Evolutionary conservation across 2,329 filamentous ascomycete species (phyloP), one percentile per base, ranked within the genome.

Genomic region (Neurospora sp.): DNA sequence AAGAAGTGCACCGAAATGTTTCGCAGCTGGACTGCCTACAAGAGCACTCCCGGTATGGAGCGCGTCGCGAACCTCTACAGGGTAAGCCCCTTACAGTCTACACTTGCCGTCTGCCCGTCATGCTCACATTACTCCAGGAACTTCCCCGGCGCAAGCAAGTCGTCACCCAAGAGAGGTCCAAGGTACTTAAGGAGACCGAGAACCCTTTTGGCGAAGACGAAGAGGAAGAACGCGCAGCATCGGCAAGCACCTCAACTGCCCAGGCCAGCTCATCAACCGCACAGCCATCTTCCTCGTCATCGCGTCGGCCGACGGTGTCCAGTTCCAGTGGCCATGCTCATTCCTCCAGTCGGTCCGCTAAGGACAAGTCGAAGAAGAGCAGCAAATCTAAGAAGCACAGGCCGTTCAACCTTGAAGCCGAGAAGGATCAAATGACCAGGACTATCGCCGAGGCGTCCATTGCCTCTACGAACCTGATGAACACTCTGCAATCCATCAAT

Each of bases 361-460:
- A 84, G 71, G 83, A 84, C 69, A 86, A 87, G 74, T 79, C 81
- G 72, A 82, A 81, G 75, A 81, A 82, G 73, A 81, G 83, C 68
- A 82, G 86, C 73, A 85, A 85, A 73, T 83, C 84, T 73, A 89
- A 84, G 73, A 87, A 89, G 77, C 80, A 82, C 58, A 87, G 86
- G 76, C 83, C 87, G 0, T 97, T 98, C 83, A 93, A 91, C 77
- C 84, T 98, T 0, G 92, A 96, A 75, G 90, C 89, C 46, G 96
- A 98, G 79, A 95, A 95, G 79, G 91, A 92, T 0, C 86, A 91
- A 71, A 93, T 99, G 83, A 90, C 97, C 74, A 88, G 90, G 72
- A 88, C 90, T n/a, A 93, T 99, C 73, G 96, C 95, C 3, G 92
- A 95, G 66, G 89, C 94, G 0, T 94, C 93, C 0, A 92, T 98